phyloP scores from a whole-genome alignment of 768 basidiomycete species.

The Aureoboletus auriporus region DNA sequence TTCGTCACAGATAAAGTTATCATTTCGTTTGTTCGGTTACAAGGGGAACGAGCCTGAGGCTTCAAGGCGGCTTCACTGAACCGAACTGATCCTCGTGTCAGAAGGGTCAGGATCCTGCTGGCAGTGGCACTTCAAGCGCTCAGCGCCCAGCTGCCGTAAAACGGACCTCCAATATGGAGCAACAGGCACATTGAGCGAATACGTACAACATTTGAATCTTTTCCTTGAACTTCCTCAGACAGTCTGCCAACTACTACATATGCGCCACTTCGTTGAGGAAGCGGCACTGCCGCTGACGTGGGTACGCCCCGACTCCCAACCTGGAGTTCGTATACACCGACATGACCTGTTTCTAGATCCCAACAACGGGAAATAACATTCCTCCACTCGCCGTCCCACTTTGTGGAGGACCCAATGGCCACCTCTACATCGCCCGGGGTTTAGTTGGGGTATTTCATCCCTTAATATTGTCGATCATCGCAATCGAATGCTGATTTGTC shows the following conservation, averaged over 20 bases:
- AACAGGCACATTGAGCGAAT: no score
- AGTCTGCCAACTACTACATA: background rate
- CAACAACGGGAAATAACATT: conserved; percentile 15
- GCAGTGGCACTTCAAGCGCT: no score
- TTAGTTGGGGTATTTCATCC: conserved; percentile 9
- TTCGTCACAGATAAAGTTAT: background rate
- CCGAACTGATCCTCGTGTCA: no score
- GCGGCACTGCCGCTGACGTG: conserved; percentile 10
- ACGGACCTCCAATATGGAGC: no score
- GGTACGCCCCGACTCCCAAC: conserved; percentile 5
- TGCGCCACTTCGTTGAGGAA: background rate
- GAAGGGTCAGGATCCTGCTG: no score
- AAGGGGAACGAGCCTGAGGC: background rate
- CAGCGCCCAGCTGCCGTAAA: no score
- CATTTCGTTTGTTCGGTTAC: background rate
- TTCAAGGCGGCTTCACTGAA: background rate
- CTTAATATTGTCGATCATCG: background rate
- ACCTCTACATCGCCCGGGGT: conserved; percentile 19
- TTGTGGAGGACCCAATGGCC: conserved; percentile 1
- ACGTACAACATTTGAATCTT: background rate
- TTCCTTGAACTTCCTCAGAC: background rate
- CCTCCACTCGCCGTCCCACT: conserved; percentile 18
- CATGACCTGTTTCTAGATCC: conserved; percentile 3
- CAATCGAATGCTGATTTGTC: conserved; percentile 2
- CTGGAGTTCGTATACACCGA: background rate